Base-by-base conservation (phyloP, 2,329 filamentous ascomycete species). In the Colletotrichum eremochloae region DNA sequence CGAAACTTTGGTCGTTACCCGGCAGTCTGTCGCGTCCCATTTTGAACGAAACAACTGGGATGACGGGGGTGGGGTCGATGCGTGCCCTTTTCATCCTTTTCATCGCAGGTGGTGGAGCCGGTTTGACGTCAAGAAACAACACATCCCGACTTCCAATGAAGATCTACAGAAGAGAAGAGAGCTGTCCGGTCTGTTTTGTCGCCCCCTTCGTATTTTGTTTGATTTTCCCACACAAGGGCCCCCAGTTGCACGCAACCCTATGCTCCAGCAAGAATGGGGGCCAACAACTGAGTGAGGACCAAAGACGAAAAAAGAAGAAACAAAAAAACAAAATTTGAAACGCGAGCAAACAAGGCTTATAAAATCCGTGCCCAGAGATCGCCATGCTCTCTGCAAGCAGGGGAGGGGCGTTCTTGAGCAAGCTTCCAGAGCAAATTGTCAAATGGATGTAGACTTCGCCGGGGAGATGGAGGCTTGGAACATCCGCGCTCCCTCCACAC, bases 1-100 rank as follows among this genome's bases (percentile, higher is more conserved):
- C 57, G 57, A 67, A 63, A 33, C 63, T 57, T 63, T 31, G 20
- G 33, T 20, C n/a, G 50, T 53, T 53, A 4, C 14, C 29, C 50
- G 29, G 29, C 15, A 52, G 9, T 11, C 46, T 55, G 40, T n/a
- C 50, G 15, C 15, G 50, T 18, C 46, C 46, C 31, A 56, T 40
- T n/a, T 24, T 24, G 1, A 31, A 52, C 38, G 58, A 62, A 62
- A 48, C 42, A 33, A 62, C n/a, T 33, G 33, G 53, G 11, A 38
- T n/a, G 50, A 18, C 18, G 50, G 18, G 14, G 53, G 33, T 5
- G 31, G 24, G 14, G n/a, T 48, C 46, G 46, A 48, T 48, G 9
- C 24, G 9, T 24, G 18, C 2, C 4, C 15, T 33, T 29, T 18
- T 5, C 31, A 29, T 11, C 55, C 53, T 36, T 40, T 36, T 38